A percentile compares a stretch with the other conserved stretches of the same genome.
Evolutionary conservation across 164 flowering plant genomes (phyloP).

Genomic region (Vitis rotundifolia): DNA sequence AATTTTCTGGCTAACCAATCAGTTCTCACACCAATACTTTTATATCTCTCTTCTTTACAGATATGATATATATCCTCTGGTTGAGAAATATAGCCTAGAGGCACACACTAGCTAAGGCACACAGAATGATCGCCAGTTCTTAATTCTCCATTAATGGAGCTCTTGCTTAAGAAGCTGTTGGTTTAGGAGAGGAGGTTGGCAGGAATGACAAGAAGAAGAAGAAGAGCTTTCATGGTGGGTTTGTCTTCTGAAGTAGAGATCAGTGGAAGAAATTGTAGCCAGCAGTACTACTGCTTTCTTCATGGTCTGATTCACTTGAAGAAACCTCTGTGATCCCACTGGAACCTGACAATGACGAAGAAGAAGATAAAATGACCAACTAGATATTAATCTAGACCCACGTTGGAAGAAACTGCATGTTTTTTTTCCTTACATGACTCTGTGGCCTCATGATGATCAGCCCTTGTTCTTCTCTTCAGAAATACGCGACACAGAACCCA

Average conservation of each 20-base stretch:
- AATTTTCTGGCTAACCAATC: no score
- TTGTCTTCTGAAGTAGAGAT: neutral
- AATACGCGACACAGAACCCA: slow-evolving; percentile 69
- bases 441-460: slow-evolving; percentile 11
- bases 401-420: neutral
- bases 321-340: slow-evolving; percentile 38
- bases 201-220: no score
- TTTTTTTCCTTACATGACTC: slow-evolving; percentile 1
- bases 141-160: no score
- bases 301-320: slow-evolving; percentile 28
- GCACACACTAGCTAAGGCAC: no score
- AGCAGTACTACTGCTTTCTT: slow-evolving; percentile 27
- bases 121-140: no score
- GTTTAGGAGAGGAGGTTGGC: no score
- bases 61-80: no score
- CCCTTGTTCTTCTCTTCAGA: slow-evolving; percentile 37
- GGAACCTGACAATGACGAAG: slow-evolving; percentile 30
- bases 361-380: slow-evolving; percentile 12
- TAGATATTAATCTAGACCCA: slow-evolving; percentile 5
- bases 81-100: no score
- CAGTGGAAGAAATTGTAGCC: neutral
- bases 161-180: no score
- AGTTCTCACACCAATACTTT: no score
- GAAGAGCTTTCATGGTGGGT: no score
- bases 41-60: no score